phyloP scores from a whole-genome alignment of 75 land plant genomes.

The Gnetum montanum region DNA sequence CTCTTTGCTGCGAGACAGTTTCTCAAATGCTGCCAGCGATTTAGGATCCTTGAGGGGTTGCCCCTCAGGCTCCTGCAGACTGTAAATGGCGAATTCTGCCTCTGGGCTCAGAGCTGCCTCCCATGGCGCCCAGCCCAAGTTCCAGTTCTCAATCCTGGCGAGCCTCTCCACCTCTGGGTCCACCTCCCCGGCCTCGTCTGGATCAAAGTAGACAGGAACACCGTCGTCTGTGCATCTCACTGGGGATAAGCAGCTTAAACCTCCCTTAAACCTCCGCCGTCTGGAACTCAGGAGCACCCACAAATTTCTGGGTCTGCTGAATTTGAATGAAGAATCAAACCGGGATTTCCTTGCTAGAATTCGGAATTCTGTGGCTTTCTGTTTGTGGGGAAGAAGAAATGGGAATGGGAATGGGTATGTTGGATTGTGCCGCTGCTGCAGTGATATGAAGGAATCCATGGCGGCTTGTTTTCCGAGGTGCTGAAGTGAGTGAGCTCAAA shows the following conservation, averaged over 20 bases:
- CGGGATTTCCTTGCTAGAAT: too few species aligned
- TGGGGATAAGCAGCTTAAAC: background rate
- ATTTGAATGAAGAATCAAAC: too few species aligned
- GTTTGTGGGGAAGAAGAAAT: too few species aligned
- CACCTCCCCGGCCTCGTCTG: background rate
- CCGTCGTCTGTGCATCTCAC: background rate
- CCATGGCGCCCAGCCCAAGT: constrained; percentile 98
- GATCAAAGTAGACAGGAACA: background rate
- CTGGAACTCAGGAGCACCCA: too few species aligned
- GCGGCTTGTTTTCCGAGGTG: too few species aligned
- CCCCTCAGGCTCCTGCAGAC: constrained; percentile 42
- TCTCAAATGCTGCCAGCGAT: constrained; percentile 59
- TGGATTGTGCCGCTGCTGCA: too few species aligned
- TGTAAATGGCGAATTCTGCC: constrained; percentile 73
- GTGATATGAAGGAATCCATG: too few species aligned
- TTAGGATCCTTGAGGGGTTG: constrained; percentile 66
- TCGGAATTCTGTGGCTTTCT: too few species aligned
- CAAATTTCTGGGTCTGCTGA: too few species aligned
- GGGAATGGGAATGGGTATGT: too few species aligned
- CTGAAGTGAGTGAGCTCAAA: too few species aligned
- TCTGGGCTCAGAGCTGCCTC: constrained; percentile 84
- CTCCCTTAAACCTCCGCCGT: background rate
- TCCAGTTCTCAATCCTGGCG: constrained; percentile 70
- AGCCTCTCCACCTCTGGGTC: constrained; percentile 9
- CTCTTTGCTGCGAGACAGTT: constrained; percentile 40